These are phyloP conservation scores for Lodderomyces orthopsilosis DNA, from an alignment of 1,139 yeast genomes.

Conservation along the genomic window DNA sequence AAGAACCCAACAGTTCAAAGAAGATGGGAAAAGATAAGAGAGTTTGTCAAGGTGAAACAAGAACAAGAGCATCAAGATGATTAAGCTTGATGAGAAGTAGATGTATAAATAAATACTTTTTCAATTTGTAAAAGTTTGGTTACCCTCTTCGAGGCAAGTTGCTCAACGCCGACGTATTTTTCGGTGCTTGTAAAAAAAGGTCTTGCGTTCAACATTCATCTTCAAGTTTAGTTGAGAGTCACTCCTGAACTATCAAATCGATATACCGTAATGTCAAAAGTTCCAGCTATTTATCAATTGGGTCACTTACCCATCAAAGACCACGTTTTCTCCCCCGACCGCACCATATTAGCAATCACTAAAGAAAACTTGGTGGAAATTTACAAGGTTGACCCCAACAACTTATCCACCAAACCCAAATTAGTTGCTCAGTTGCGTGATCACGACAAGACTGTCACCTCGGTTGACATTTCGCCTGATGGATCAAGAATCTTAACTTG, in stretches of 20 bases:
- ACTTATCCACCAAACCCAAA: slow-evolving; percentile 36
- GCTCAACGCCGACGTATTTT: no score
- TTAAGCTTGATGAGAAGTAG: not conserved
- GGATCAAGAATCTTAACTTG: slow-evolving; percentile 89
- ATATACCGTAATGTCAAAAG: slow-evolving; percentile 21
- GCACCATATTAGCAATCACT: slow-evolving; percentile 72
- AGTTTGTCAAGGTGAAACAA: slow-evolving; percentile 36
- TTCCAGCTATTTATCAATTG: slow-evolving; percentile 52
- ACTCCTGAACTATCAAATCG: slow-evolving; percentile 23
- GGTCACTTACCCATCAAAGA: slow-evolving; percentile 88
- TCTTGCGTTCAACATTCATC: not conserved
- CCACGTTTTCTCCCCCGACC: slow-evolving; percentile 79
- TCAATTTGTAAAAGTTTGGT: not conserved
- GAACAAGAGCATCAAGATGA: slow-evolving; percentile 8
- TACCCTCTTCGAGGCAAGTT: no score
- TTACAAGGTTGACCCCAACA: slow-evolving; percentile 51
- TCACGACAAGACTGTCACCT: slow-evolving; percentile 94
- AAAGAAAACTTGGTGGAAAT: slow-evolving; percentile 75
- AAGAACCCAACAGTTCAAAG: slow-evolving; percentile 48
- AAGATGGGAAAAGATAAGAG: slow-evolving; percentile 42
- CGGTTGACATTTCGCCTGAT: slow-evolving; percentile 85
- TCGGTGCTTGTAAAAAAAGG: not conserved
- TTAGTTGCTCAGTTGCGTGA: slow-evolving; percentile 66
- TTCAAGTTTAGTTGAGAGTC: slow-evolving; percentile 30
- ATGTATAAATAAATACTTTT: not conserved